These are phyloP conservation scores for Colletotrichum lini DNA, from an alignment of 2,329 filamentous ascomycete genomes.

Conservation along the genomic window DNA sequence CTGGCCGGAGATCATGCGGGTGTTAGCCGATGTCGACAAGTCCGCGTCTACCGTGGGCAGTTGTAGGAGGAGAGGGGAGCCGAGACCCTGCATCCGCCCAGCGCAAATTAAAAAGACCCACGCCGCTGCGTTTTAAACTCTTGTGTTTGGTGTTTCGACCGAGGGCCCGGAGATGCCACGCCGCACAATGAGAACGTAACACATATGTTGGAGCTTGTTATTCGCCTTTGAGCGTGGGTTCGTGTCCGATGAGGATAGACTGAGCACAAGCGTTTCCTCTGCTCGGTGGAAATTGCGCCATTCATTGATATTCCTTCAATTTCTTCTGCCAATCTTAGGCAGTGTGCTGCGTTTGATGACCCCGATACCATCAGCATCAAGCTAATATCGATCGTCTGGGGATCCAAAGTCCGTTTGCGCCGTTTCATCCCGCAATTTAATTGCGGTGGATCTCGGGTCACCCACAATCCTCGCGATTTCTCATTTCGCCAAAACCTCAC, in stretches of 20 bases:
- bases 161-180: not conserved
- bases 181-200: not conserved
- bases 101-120: slow-evolving; percentile 12
- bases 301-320: not conserved
- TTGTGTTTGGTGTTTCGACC: not conserved
- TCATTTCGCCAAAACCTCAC: slow-evolving; percentile 4
- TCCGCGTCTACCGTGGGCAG: not conserved
- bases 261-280: not conserved
- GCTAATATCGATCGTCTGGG: not conserved
- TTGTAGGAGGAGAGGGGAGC: not conserved
- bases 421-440: slow-evolving; percentile 9
- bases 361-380: slow-evolving; percentile 3
- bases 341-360: slow-evolving; percentile 28
- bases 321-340: not conserved
- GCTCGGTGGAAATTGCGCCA: not conserved
- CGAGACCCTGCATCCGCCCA: slow-evolving; percentile 12
- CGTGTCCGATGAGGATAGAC: too few relatives aligned
- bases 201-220: too few relatives aligned
- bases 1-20: slow-evolving; percentile 33
- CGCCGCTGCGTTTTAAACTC: not conserved
- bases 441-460: slow-evolving; percentile 1
- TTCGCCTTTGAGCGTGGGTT: too few relatives aligned
- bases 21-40: slow-evolving; percentile 21
- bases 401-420: not conserved
- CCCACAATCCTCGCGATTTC: not conserved